Evolutionary conservation across 2,329 filamentous ascomycete genomes (phyloP).

Genomic region (Beauveria caledonica): DNA sequence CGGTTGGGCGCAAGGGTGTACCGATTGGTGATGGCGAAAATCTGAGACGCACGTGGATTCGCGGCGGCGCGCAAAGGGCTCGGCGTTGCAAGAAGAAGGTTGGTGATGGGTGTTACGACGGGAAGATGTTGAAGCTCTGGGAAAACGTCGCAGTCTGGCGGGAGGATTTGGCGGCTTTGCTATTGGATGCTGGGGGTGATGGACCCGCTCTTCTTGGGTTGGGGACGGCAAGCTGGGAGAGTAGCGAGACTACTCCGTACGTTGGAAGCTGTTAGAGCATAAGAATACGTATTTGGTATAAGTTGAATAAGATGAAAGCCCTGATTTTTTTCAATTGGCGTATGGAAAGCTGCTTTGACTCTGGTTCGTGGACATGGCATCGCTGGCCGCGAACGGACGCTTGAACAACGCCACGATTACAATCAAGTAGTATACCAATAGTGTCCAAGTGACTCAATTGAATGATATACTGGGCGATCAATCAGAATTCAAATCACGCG

Average conservation of each 20-base stretch:
- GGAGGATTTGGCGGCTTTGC: not conserved
- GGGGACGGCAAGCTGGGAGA: not conserved
- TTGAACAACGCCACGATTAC: no score
- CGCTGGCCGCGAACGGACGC: no score
- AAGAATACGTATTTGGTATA: not conserved
- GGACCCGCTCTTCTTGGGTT: not conserved
- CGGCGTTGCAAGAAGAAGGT: not conserved
- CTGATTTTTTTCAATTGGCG: not conserved
- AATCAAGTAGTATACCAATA: not conserved
- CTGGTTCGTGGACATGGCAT: no score
- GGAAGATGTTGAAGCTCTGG: not conserved
- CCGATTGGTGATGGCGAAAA: no score
- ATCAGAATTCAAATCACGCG: not conserved
- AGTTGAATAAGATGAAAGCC: no score
- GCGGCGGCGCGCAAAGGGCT: not conserved
- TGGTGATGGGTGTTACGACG: not conserved
- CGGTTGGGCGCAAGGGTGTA: no score
- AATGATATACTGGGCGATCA: not conserved
- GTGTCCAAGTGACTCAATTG: not conserved
- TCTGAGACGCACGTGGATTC: not conserved
- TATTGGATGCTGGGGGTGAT: not conserved
- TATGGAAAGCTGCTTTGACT: no score
- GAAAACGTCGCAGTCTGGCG: constrained; percentile 8
- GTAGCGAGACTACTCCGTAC: not conserved
- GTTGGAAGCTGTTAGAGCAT: not conserved